Percentiles rank a stretch among this genome's conserved stretches.
These are phyloP conservation scores for Mycena alexandri DNA, from an alignment of 768 basidiomycete genomes.

Conservation along the genomic window DNA sequence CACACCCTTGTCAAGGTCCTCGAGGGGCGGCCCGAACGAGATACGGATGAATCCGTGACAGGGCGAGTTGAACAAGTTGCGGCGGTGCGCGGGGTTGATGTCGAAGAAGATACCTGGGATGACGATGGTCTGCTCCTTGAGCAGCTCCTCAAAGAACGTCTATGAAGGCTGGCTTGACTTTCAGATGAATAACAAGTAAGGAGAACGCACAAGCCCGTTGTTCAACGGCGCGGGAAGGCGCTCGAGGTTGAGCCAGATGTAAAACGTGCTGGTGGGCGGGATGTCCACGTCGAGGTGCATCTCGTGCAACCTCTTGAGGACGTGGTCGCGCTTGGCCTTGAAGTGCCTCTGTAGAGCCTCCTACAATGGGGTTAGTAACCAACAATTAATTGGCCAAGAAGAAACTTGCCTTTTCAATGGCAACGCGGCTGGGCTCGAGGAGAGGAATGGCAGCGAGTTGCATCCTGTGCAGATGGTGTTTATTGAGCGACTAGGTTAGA, in stretches of 20 bases:
- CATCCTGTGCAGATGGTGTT: constrained; percentile 57
- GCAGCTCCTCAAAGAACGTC: constrained; percentile 95
- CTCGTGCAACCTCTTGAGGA: constrained; percentile 82
- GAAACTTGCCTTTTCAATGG: constrained; percentile 69
- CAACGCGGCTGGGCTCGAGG: constrained; percentile 77
- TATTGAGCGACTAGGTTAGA: background rate
- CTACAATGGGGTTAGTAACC: constrained; percentile 47
- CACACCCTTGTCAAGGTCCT: constrained; percentile 81
- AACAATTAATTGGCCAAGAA: background rate
- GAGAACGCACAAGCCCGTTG: constrained; percentile 77
- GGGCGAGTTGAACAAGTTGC: constrained; percentile 91
- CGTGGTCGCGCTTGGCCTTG: constrained; percentile 91
- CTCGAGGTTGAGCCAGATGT: constrained; percentile 93
- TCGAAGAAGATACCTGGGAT: constrained; percentile 94
- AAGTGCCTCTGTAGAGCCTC: constrained; percentile 91
- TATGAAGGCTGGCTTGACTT: constrained; percentile 38
- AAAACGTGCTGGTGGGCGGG: constrained; percentile 88
- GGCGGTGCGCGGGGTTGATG: constrained; percentile 83
- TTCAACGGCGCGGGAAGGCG: constrained; percentile 85
- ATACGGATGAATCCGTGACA: constrained; percentile 92
- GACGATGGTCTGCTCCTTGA: constrained; percentile 92
- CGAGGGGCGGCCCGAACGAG: constrained; percentile 86
- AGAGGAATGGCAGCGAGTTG: constrained; percentile 92
- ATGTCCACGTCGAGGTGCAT: constrained; percentile 84
- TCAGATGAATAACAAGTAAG: background rate